Base-by-base conservation (phyloP, 805 yeast species). In the Yarrowia porcina region DNA sequence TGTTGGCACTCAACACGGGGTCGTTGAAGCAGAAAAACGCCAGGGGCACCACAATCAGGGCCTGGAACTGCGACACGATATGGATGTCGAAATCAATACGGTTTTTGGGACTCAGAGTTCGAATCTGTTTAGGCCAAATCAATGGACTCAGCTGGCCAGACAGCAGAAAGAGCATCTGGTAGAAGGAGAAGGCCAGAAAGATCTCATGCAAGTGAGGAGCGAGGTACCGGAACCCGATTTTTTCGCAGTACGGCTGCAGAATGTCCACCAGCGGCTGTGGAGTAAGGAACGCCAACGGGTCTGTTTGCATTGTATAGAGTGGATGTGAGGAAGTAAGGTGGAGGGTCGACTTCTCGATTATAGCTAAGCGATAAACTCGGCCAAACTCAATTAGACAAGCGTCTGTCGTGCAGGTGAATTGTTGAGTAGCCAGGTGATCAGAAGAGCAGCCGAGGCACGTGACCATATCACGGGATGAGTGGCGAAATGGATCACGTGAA, bases 11-110 rank as follows among this genome's bases (percentile, higher is more conserved):
- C 64, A 83, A 78, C 54, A 77, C 71, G 10, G 82, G 79, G 23
- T 59, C 63, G 54, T 44, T 44, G 54, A 59, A 35, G 13, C 52
- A 45, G 10, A 33, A 13, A n/a, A 59, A 44, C 27, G 56, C 52
- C 52, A 59, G 44, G 9, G 63, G 54, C 15, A 59, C 42, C 11
- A 96, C 85, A 7, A 89, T 66, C 1, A 89, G 49, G 56, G 94
- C 84, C 73, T 94, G 97, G 18, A 91, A 83, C 83, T 89, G 85
- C 1, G 97, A 87, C 3, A 90, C 97, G 12, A 89, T 80, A 73
- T 94, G 98, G 68, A 92, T 89, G 73, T 94, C 97, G 72, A 90
- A 94, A 73, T 93, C 90, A 66, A 85, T 69, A 71, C 80, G 82
- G 41, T 80, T 78, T 68, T 82, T 82, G 23, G 70, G 66, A 45